Evolutionary conservation across 2,329 filamentous ascomycete genomes (phyloP), one percentile per base, ranked within the genome.

Genomic region (Sporothrix luriei): DNA sequence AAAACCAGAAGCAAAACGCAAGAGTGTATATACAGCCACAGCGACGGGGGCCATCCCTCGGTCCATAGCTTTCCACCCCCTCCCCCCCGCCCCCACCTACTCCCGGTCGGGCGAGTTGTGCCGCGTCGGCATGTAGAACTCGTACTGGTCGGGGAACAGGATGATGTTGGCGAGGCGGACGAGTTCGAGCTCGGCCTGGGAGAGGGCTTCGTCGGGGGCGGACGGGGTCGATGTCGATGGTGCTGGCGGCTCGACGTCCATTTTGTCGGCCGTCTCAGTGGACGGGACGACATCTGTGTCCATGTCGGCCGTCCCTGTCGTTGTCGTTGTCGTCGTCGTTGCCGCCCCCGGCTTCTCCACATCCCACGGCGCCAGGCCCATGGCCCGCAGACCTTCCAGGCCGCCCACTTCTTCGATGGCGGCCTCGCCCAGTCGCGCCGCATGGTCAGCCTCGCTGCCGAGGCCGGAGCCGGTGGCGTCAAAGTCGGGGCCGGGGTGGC

Each of bases 141-240:
- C 81, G 71, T 82, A 84, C 19, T 80, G 78, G 71, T 85, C 84
- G 2, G 84, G 84, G 72, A 87, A 87, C 38, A 87, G 76, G 67
- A 87, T 87, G 68, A 85, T 85, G 74, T 87, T 87, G 26, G 84
- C 84, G 49, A 87, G 77, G 49, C 83, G 77, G 14, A 86, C 81
- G 0, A 87, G 82, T 74, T 87, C 84, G 2, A 81, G 80, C 76
- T 86, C 84, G 2, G 82, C 82, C 74, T 48, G 73, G 72, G 46
- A 73, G 69, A 71, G 52, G 6, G 51, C 51, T 29, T 52, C 21
- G 9, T 77, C 21, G 66, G 74, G 72, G n/a, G 69, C 46, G 70
- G 29, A 77, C 19, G 67, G 73, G 72, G n/a, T 69, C 40, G n/a
- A n/a, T n/a, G n/a, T n/a, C n/a, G n/a, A n/a, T n/a, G n/a, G n/a